Base-by-base conservation (phyloP, 352 stramenopile species). In the Globisporangium cederbergense region DNA sequence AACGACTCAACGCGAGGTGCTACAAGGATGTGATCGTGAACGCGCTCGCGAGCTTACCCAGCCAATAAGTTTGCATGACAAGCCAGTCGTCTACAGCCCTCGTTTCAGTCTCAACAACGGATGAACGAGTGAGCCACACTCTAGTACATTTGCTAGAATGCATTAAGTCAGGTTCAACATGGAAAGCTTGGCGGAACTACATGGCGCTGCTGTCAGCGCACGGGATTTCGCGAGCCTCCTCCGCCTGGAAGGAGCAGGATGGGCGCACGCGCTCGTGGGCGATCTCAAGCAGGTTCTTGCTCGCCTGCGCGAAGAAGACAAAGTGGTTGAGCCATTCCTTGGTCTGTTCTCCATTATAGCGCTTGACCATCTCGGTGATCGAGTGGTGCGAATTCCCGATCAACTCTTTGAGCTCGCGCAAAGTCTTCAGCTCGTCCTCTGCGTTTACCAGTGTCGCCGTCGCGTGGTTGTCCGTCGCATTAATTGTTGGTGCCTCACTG, bases 221-320 rank as follows among this genome's bases (percentile, higher is more conserved):
- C n/a, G 22, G 45, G n/a, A 51, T 28, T 11, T 51, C 45, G 3
- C 45, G 45, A 28, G 45, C 46, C 20, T 38, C 22, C 22, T 32
- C 47, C 20, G 1, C 20, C 50, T n/a, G 4, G 22, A 56, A n/a
- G 14, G 50, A 10, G 22, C 22, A 34, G 30, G 14, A 40, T 56
- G 55, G 25, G 7, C 52, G n/a, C 25, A 45, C 40, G 30, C 52
- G 13, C 22, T 60, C 25, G 14, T 71, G 32, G 25, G 42, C 65
- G 8, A 40, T 30, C 9, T 47, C 43, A 10, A 57, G 18, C 18
- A 55, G 64, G 30, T 75, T 59, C 61, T 74, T 57, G 65, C n/a
- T 65, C 64, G 45, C 28, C n/a, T 40, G 45, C 28, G 62, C 43
- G 30, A 62, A 62, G 55, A 65, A 64, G 22, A 57, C 36, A 4